Percentiles rank a stretch among this genome's conserved stretches.
phyloP scores from a whole-genome alignment of 2,329 filamentous ascomycete genomes.

The Colletotrichum caudatum region DNA sequence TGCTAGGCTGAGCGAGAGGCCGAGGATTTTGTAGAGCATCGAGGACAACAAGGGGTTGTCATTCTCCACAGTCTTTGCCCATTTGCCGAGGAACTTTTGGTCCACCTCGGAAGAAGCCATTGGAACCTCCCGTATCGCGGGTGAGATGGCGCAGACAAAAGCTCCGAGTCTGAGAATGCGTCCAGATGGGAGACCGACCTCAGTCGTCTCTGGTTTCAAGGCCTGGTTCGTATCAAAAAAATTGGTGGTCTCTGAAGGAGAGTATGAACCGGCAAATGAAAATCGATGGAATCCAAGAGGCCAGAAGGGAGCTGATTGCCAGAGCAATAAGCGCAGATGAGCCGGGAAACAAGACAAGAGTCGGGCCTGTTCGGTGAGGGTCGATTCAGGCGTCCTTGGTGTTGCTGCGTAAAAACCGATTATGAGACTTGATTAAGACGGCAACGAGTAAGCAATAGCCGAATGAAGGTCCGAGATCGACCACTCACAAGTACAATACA shows the following conservation, averaged over 20 bases:
- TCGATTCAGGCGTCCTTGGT: background rate
- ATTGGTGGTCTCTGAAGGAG: background rate
- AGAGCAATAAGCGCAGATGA: background rate
- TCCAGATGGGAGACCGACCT: background rate
- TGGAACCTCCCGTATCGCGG: conserved; percentile 42
- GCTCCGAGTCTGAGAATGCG: background rate
- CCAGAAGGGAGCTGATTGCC: background rate
- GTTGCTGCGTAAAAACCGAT: conserved; percentile 1
- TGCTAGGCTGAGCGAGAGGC: conserved; percentile 88
- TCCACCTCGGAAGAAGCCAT: conserved; percentile 99
- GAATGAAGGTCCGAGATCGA: background rate
- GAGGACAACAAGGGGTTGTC: conserved; percentile 84
- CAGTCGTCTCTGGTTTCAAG: background rate
- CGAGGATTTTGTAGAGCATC: conserved; percentile 91
- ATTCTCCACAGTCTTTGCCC: conserved; percentile 82
- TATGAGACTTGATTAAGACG: conserved; percentile 14
- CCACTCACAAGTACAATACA: conserved; percentile 35
- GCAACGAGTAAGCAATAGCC: conserved; percentile 3
- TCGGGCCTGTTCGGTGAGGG: background rate
- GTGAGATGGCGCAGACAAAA: background rate
- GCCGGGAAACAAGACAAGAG: background rate
- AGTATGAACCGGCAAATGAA: background rate
- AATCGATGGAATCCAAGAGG: conserved; percentile 2
- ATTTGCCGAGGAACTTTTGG: conserved; percentile 93
- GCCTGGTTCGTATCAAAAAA: background rate